Percentiles rank a stretch among this genome's conserved stretches.
Conservation (phyloP, 2,329 filamentous ascomycete species). For the Gnomoniopsis smithogilvyi region DNA sequence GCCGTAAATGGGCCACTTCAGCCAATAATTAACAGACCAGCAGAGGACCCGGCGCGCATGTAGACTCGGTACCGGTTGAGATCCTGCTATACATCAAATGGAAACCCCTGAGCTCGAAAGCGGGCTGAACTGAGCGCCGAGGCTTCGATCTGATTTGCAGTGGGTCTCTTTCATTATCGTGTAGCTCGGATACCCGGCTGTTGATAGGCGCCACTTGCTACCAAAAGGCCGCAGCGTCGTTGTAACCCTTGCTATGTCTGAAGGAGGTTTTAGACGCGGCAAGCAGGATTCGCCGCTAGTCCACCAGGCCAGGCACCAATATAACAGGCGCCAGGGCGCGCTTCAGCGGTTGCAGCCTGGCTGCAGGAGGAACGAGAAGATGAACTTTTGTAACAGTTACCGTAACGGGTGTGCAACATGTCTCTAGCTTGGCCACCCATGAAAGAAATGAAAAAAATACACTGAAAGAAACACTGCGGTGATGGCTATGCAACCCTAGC, state of each 20-base stretch:
- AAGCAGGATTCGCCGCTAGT: neutral
- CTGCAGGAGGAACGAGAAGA: neutral
- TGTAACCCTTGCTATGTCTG: neutral
- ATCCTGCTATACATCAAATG: neutral
- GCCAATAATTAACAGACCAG: neutral
- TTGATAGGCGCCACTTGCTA: neutral
- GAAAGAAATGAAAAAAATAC: neutral
- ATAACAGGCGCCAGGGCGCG: neutral
- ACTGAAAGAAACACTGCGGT: neutral
- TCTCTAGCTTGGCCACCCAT: neutral
- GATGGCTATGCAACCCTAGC: neutral
- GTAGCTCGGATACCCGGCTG: neutral
- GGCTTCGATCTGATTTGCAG: neutral
- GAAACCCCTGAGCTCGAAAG: neutral
- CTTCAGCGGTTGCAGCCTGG: neutral
- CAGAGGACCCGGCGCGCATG: neutral
- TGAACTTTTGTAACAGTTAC: neutral
- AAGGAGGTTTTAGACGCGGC: neutral
- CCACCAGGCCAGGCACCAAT: neutral
- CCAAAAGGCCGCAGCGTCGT: neutral
- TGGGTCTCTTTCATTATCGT: neutral
- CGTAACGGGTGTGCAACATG: neutral
- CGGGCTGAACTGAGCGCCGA: neutral
- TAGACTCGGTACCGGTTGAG: neutral
- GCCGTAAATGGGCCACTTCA: too few relatives aligned